Evolutionary conservation across 257 asterid genomes (phyloP).

Genomic region (Jasminum sambac): DNA sequence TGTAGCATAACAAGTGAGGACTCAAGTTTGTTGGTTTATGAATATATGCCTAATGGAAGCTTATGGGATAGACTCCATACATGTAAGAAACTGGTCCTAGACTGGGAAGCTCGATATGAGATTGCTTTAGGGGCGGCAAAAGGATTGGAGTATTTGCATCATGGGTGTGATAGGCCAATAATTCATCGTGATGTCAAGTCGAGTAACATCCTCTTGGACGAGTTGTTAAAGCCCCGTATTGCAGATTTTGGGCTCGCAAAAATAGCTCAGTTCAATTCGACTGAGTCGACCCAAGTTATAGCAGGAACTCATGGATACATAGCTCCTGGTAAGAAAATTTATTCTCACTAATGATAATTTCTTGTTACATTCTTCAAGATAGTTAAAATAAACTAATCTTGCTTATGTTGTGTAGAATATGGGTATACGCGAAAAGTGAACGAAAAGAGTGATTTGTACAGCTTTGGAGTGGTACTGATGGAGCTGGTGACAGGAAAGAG

Average conservation of each 20-base stretch:
- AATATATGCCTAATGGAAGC: slow-evolving; percentile 92
- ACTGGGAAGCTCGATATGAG: slow-evolving; percentile 75
- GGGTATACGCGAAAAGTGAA: slow-evolving; percentile 71
- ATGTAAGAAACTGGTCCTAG: slow-evolving; percentile 50
- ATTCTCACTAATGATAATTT: neutral
- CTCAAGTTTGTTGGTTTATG: slow-evolving; percentile 85
- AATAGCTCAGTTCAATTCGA: slow-evolving; percentile 45
- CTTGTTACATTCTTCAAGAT: neutral
- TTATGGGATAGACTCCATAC: slow-evolving; percentile 78
- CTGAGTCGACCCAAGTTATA: slow-evolving; percentile 64
- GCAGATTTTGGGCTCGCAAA: slow-evolving; percentile 94
- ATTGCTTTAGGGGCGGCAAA: slow-evolving; percentile 85
- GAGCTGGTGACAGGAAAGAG: slow-evolving; percentile 86
- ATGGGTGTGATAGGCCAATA: slow-evolving; percentile 66
- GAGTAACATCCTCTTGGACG: slow-evolving; percentile 87
- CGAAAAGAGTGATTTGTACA: slow-evolving; percentile 86
- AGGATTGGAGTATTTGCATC: slow-evolving; percentile 91
- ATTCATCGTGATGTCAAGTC: slow-evolving; percentile 93
- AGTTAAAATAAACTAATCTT: neutral
- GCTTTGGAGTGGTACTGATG: slow-evolving; percentile 91
- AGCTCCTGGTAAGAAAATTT: slow-evolving; percentile 67
- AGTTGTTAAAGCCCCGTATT: slow-evolving; percentile 64
- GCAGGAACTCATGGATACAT: slow-evolving; percentile 95
- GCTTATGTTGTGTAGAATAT: slow-evolving; percentile 53
- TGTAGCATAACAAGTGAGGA: slow-evolving; percentile 87